Evolutionary conservation across 2,329 filamentous ascomycete genomes (phyloP), one percentile per base, ranked within the genome.

Genomic region (Aspergillus transmontanensis): DNA sequence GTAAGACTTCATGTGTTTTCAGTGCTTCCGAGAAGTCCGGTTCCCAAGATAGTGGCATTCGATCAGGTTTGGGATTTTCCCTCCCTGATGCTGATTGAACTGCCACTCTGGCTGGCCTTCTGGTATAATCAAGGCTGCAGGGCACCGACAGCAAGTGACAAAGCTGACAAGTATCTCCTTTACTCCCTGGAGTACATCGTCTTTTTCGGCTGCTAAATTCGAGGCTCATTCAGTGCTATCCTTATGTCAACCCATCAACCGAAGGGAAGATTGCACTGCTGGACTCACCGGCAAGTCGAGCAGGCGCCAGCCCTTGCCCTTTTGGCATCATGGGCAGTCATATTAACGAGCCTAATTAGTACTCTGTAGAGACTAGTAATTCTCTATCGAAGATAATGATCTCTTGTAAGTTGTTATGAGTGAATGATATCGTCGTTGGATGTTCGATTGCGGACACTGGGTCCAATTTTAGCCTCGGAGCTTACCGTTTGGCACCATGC

Each of bases 111-210:
- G 48, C 23, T 16, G 58, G 21, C 48, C 50, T 55, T 21, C 58
- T 28, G 30, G 39, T 26, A 32, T 41, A 51, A 26, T 50, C 63
- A 14, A 67, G 61, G 26, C 60, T 67, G 41, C 68, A 69, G n/a
- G 59, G 56, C 11, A 58, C 57, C 6, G 65, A 63, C 6, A 65
- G 59, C 6, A 62, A 65, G 19, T 53, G 59, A 55, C 68, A 69
- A 23, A 67, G 58, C 36, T 57, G 58, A 41, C 68, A 69, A 19
- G 39, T 58, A 51, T 61, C 51, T 39, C 66, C 62, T 30, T 54
- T 41, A 9, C 28, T 56, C 14, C 56, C 51, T 23, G 67, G 68
- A 11, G 65, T 63, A 43, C 68, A 70, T 14, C 67, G 65, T 58
- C 63, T 64, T 58, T 69, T 70, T 26, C 64, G 63, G 53, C 50